Evolutionary conservation across 768 basidiomycete species (phyloP), one percentile per base, ranked within the genome.

Genomic region (Hygrocybe punicea): DNA sequence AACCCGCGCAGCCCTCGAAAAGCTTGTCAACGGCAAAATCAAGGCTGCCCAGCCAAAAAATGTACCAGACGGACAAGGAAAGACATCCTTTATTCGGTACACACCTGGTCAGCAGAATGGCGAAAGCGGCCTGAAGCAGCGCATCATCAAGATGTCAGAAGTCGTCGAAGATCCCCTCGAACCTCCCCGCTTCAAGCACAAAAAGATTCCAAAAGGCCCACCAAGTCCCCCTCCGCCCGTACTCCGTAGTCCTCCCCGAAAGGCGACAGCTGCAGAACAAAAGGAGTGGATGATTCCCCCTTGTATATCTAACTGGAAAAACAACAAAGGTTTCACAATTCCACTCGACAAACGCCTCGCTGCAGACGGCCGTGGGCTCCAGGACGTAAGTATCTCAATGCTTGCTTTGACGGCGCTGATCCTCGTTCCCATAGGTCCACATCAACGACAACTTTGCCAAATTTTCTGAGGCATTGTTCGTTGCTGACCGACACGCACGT

Each of bases 201-300:
- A 98, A 79, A 99, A 99, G 77, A 97, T 99, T 59, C 97, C 97
- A 9, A 79, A 93, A 66, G 97, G 95, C 4, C 95, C 95, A 11
- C 94, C 93, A 2, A 95, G 92, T 66, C 96, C 97, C 0, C 97
- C 97, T 2, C 93, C 95, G 2, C 97, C 97, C 16, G 92, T 98
- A 2, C 76, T 99, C 36, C 85, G 95, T 37, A 93, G 90, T 77
- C 97, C 97, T 10, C 97, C 97, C 6, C 81, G 97, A 54, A 95
- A 97, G 67, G 95, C 94, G 3, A 96, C 96, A 0, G 90, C 91
- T 7, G 91, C 93, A 55, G 97, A 99, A 69, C 96, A 98, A 76
- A 99, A 98, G 75, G 97, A 98, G 67, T 98, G 97, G 97, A 97
- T 98, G 94, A 98, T 99, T 56, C 97, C 97, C 16, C 97, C 97